Conservation (phyloP, 768 basidiomycete genomes). For the Leucosporidium creatinivorum region DNA sequence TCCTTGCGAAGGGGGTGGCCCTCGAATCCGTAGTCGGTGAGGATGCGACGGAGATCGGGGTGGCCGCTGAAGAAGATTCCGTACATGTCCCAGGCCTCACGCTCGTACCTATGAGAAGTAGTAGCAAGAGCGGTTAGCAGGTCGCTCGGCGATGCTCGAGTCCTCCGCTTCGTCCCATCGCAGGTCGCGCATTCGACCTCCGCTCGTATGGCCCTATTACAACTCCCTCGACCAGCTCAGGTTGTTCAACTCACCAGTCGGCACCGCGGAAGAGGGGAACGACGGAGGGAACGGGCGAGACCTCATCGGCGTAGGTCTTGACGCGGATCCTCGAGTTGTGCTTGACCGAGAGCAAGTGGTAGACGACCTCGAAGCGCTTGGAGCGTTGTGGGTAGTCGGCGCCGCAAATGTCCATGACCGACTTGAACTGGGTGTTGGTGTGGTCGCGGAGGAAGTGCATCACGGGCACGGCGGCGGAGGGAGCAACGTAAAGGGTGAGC, state of each 20-base stretch:
- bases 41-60: constrained; percentile 94
- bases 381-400: constrained; percentile 90
- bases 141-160: neutral
- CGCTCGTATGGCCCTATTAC: no score
- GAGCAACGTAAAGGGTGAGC: constrained; percentile 77
- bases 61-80: constrained; percentile 95
- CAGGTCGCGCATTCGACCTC: neutral
- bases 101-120: constrained; percentile 66
- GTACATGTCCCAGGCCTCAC: constrained; percentile 96
- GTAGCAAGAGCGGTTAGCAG: neutral
- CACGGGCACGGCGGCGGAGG: constrained; percentile 71
- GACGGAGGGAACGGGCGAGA: constrained; percentile 78
- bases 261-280: constrained; percentile 76
- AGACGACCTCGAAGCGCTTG: constrained; percentile 93
- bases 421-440: constrained; percentile 88
- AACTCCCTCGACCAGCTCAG: no score
- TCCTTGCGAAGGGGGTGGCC: constrained; percentile 97
- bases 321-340: constrained; percentile 81
- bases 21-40: constrained; percentile 85
- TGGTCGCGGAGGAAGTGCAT: constrained; percentile 92
- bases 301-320: constrained; percentile 94
- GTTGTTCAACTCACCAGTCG: constrained; percentile 80
- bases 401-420: constrained; percentile 84
- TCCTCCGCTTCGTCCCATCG: neutral
- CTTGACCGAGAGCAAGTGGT: constrained; percentile 76